Evolutionary conservation across 108 stramenopile species (phyloP).

Genomic region (Skeletonema tropicum): DNA sequence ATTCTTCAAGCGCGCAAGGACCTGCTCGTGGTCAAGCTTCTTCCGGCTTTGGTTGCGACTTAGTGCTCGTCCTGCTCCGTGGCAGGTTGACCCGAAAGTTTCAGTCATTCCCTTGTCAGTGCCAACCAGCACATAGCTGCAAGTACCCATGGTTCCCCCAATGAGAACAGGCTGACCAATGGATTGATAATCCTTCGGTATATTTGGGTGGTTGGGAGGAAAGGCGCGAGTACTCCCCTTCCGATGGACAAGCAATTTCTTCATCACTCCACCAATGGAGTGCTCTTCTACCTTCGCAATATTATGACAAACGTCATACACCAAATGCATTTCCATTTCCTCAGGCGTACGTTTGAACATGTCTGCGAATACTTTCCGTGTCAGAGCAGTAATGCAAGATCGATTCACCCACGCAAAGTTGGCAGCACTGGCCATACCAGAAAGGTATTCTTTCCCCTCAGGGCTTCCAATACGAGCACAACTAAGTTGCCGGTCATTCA

Average conservation of each 20-base stretch:
- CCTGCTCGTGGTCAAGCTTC: constrained; percentile 64
- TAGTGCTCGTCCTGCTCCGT: constrained; percentile 86
- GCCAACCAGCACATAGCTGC: constrained; percentile 67
- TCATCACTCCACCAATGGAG: constrained; percentile 67
- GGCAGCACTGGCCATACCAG: constrained; percentile 79
- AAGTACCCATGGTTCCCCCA: constrained; percentile 91
- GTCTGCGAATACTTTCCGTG: constrained; percentile 81
- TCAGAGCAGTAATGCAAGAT: constrained; percentile 78
- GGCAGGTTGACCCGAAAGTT: constrained; percentile 89
- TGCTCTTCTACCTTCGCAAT: constrained; percentile 91
- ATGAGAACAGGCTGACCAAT: constrained; percentile 87
- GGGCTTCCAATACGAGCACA: constrained; percentile 74
- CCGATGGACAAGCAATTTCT: constrained; percentile 83
- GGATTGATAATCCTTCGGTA: constrained; percentile 86
- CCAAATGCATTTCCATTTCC: constrained; percentile 87
- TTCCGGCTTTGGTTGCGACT: constrained; percentile 72
- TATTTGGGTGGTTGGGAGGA: constrained; percentile 84
- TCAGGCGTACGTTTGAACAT: constrained; percentile 77
- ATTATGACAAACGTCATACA: constrained; percentile 90
- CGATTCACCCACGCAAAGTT: constrained; percentile 93
- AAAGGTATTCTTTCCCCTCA: constrained; percentile 85
- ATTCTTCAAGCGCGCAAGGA: constrained; percentile 60
- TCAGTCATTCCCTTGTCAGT: constrained; percentile 84
- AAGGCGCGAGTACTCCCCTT: constrained; percentile 87
- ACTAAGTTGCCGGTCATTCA: constrained; percentile 86